Percentiles rank a stretch among this genome's conserved stretches.
phyloP scores from a whole-genome alignment of 1,284 basidiomycete species.

The Pyrrhoderma noxium region DNA sequence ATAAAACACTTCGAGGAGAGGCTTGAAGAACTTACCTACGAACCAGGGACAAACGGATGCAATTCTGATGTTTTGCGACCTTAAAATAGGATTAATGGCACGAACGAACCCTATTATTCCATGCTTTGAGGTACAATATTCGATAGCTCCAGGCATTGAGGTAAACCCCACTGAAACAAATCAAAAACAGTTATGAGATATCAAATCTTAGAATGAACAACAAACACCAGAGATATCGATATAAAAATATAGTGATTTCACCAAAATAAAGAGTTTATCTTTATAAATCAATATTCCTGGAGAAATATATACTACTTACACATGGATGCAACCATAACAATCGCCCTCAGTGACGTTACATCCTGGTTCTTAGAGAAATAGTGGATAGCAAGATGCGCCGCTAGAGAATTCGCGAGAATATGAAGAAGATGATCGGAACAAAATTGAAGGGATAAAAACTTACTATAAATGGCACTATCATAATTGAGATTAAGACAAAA shows the following conservation, averaged over 20 bases:
- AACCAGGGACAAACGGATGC: conserved; percentile 48
- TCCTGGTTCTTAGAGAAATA: conserved; percentile 37
- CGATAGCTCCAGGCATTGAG: conserved; percentile 35
- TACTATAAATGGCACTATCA: conserved; percentile 44
- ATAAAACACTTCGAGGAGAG: neutral
- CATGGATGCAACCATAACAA: conserved; percentile 51
- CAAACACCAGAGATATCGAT: conserved; percentile 7
- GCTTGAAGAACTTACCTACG: conserved; percentile 32
- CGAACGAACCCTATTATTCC: conserved; percentile 49
- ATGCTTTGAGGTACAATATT: conserved; percentile 48
- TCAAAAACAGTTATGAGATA: no score
- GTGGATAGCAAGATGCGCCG: conserved; percentile 42
- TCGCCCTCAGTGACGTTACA: conserved; percentile 34
- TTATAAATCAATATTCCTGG: neutral
- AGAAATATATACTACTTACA: conserved; percentile 27
- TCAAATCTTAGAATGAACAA: no score
- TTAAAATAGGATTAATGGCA: conserved; percentile 33
- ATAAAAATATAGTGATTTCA: no score
- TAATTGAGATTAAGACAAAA: conserved; percentile 48
- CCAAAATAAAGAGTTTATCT: no score
- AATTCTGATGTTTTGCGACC: conserved; percentile 36
- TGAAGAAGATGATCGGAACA: neutral
- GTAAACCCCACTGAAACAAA: conserved; percentile 42
- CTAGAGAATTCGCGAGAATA: conserved; percentile 25
- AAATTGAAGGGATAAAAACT: conserved; percentile 16